Evolutionary conservation across 148 eudicot genomes (phyloP).

Genomic region (Silene conica): DNA sequence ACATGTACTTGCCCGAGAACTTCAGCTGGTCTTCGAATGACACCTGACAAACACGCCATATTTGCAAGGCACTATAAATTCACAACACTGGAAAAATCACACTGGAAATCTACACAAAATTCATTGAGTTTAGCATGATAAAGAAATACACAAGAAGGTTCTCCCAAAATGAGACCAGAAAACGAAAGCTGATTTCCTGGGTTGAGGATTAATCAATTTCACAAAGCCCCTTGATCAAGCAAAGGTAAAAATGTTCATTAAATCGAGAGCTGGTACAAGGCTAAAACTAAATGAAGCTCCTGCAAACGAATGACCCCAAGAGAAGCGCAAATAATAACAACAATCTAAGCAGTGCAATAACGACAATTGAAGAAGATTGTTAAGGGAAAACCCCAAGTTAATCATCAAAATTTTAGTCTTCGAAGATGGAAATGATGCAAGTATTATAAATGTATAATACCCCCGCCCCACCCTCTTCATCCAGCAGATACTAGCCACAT

Average conservation of each 20-base stretch:
- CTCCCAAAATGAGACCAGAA: slow-evolving; percentile 4
- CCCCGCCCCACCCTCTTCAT: background rate
- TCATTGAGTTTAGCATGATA: background rate
- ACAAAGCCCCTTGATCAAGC: background rate
- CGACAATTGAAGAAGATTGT: background rate
- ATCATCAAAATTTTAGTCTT: background rate
- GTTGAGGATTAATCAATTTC: background rate
- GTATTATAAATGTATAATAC: background rate
- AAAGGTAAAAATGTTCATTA: background rate
- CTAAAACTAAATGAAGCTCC: background rate
- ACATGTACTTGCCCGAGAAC: slow-evolving; percentile 98
- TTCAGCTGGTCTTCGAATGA: slow-evolving; percentile 88
- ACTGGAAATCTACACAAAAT: background rate
- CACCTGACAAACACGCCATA: slow-evolving; percentile 42
- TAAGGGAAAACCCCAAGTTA: background rate
- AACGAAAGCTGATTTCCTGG: background rate
- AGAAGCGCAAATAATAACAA: background rate
- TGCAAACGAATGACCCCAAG: background rate
- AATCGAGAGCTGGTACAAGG: background rate
- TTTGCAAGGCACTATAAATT: background rate
- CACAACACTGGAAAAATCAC: background rate
- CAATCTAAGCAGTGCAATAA: background rate
- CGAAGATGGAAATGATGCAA: background rate
- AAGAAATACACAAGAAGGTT: background rate
- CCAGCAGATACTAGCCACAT: background rate